These are phyloP conservation scores for Wickerhamiella domercqiae DNA, from an alignment of 805 yeast genomes.

Conservation along the genomic window DNA sequence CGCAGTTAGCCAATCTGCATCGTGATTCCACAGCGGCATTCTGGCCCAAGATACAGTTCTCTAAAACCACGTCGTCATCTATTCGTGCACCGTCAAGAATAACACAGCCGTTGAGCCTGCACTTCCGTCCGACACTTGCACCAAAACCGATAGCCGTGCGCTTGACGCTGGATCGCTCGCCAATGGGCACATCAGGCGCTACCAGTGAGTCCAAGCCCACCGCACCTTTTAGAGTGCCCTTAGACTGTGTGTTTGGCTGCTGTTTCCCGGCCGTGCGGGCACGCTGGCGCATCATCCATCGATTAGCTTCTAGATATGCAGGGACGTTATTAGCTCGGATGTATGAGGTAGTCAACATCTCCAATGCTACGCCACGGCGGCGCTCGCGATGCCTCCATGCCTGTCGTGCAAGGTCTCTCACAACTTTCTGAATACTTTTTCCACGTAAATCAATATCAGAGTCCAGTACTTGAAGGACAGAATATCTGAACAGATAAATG, in stretches of 20 bases:
- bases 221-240: conserved; percentile 36
- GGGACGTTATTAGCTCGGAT: conserved; percentile 64
- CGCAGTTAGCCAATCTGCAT: conserved; percentile 59
- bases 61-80: conserved; percentile 57
- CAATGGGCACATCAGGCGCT: conserved; percentile 51
- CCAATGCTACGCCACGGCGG: conserved; percentile 51
- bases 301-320: conserved; percentile 79
- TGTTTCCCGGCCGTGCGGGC: conserved; percentile 28
- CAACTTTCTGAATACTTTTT: conserved; percentile 26
- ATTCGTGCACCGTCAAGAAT: conserved; percentile 53
- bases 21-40: conserved; percentile 48
- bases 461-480: conserved; percentile 36
- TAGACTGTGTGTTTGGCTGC: conserved; percentile 10
- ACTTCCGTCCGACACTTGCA: conserved; percentile 69
- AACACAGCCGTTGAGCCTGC: conserved; percentile 78
- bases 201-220: conserved; percentile 79
- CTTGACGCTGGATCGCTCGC: conserved; percentile 76
- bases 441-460: conserved; percentile 15
- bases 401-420: conserved; percentile 78
- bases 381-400: conserved; percentile 67
- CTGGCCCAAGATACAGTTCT: conserved; percentile 76
- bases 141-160: conserved; percentile 63
- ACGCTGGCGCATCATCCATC: conserved; percentile 48
- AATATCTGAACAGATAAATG: conserved; percentile 47
- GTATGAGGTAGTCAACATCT: conserved; percentile 41